Percentiles rank a stretch among this genome's conserved stretches.
These are phyloP conservation scores for Wickerhamomyces alni DNA, from an alignment of 805 yeast species.

Conservation along the genomic window DNA sequence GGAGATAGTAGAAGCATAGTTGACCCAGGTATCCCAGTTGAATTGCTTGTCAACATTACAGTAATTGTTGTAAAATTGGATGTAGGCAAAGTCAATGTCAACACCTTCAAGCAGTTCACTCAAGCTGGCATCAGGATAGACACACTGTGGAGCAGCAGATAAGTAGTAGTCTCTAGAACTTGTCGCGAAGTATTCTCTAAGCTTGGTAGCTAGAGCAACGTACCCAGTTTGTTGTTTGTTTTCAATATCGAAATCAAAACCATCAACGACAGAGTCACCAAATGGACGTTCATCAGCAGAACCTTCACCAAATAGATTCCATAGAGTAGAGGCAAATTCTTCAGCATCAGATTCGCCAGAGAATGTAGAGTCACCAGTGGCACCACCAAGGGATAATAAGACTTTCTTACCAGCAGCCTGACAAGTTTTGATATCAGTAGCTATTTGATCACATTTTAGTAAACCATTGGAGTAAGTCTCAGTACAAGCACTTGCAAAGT, in stretches of 20 bases:
- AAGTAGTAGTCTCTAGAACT: conserved; percentile 61
- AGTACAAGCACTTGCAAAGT: conserved; percentile 53
- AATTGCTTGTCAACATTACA: conserved; percentile 53
- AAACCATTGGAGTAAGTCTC: conserved; percentile 32
- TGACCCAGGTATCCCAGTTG: conserved; percentile 70
- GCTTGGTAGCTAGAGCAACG: conserved; percentile 50
- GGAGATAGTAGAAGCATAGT: conserved; percentile 50
- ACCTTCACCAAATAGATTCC: conserved; percentile 62
- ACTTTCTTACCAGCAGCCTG: conserved; percentile 77
- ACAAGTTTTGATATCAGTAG: conserved; percentile 68
- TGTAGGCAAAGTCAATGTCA: conserved; percentile 71
- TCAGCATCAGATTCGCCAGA: conserved; percentile 74
- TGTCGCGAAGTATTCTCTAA: conserved; percentile 46
- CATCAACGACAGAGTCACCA: conserved; percentile 73
- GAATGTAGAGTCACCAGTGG: conserved; percentile 78
- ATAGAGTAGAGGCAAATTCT: conserved; percentile 50
- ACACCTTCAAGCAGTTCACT: conserved; percentile 55
- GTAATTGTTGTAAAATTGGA: conserved; percentile 87
- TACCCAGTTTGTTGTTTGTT: conserved; percentile 56
- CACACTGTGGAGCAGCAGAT: conserved; percentile 92
- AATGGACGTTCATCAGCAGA: conserved; percentile 54
- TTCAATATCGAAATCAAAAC: conserved; percentile 92
- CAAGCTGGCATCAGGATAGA: conserved; percentile 69
- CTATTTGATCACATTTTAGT: conserved; percentile 50
- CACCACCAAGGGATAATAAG: conserved; percentile 72